A percentile compares a stretch with the other conserved stretches of the same genome.
Conservation (phyloP, 805 yeast species). For the Metschnikowia reukaufii region DNA sequence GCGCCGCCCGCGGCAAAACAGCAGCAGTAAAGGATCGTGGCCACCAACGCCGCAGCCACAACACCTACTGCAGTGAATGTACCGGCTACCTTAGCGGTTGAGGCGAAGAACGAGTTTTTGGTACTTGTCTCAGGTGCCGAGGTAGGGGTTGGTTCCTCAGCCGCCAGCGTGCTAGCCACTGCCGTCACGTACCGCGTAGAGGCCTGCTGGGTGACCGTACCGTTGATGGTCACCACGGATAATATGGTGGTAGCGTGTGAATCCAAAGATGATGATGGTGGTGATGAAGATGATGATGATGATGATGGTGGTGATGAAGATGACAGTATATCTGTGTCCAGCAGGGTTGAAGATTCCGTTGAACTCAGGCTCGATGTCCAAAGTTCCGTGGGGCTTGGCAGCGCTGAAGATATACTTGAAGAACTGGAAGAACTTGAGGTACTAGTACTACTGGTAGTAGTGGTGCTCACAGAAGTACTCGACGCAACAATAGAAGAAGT, state of each 20-base stretch:
- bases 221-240: constrained; percentile 36
- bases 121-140: neutral
- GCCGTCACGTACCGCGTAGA: constrained; percentile 27
- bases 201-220: constrained; percentile 25
- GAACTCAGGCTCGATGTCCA: neutral
- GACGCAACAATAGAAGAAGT: neutral
- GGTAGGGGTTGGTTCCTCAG: constrained; percentile 9
- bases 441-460: neutral
- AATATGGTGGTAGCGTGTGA: constrained; percentile 31
- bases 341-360: neutral
- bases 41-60: constrained; percentile 47
- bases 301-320: constrained; percentile 6
- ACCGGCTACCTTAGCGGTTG: constrained; percentile 81
- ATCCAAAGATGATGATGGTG: constrained; percentile 19
- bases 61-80: constrained; percentile 80
- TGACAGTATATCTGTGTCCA: neutral
- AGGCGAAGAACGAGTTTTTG: constrained; percentile 53
- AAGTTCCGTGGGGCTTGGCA: neutral
- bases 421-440: neutral
- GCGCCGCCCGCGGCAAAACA: constrained; percentile 22
- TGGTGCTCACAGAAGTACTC: neutral
- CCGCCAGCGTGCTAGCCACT: constrained; percentile 9
- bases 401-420: neutral
- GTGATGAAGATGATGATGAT: constrained; percentile 16
- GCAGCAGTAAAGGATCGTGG: constrained; percentile 44